A percentile compares a stretch with the other conserved stretches of the same genome.
Conservation (phyloP, 2,329 filamentous ascomycete species). For the Colletotrichum sp. region DNA sequence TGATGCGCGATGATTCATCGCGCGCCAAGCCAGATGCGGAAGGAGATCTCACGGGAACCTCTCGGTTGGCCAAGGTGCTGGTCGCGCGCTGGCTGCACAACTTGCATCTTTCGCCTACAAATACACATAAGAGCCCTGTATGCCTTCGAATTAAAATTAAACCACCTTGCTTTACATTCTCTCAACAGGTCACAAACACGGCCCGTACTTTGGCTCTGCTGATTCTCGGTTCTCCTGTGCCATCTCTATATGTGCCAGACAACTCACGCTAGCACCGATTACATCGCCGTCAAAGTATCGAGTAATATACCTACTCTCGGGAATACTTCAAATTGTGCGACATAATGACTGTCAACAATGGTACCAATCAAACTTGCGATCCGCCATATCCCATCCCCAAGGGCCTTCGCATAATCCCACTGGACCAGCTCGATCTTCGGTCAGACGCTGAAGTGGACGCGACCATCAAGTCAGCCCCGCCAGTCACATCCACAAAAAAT, state of each 20-base stretch:
- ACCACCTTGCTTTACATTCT: neutral
- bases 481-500: conserved; percentile 44
- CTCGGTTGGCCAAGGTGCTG: neutral
- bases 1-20: neutral
- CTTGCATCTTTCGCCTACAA: neutral
- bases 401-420: neutral
- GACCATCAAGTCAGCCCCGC: conserved; percentile 29
- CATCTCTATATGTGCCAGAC: neutral
- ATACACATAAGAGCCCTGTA: neutral
- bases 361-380: neutral
- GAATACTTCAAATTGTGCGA: neutral
- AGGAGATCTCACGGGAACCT: neutral
- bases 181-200: neutral
- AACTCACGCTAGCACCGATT: neutral
- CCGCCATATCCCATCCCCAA: neutral
- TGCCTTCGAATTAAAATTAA: neutral
- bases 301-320: neutral
- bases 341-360: neutral
- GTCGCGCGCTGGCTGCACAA: neutral
- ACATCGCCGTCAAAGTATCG: neutral
- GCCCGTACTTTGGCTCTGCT: neutral
- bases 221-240: neutral
- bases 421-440: conserved; percentile 28
- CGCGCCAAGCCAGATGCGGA: neutral
- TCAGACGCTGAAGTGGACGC: conserved; percentile 34